These are phyloP conservation scores for Heimioporus sp. DNA, from an alignment of 768 basidiomycete species.

Conservation along the genomic window DNA sequence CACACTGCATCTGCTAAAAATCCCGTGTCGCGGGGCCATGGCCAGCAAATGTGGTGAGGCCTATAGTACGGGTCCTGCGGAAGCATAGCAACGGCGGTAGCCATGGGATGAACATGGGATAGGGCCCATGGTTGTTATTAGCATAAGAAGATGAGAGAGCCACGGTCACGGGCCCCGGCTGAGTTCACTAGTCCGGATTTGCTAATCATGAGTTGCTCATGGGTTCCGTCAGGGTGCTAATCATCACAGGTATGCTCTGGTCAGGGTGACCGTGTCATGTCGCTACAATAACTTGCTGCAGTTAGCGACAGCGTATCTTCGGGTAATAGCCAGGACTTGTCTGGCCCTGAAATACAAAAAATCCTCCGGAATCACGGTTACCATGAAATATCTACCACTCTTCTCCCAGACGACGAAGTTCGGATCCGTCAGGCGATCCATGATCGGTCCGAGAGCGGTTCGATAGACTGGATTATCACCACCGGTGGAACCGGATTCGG, in stretches of 20 bases:
- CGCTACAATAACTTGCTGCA: slow-evolving; percentile 3
- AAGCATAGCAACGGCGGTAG: too few relatives aligned
- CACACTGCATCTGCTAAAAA: slow-evolving; percentile 28
- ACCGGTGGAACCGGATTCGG: slow-evolving; percentile 91
- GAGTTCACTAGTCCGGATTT: too few relatives aligned
- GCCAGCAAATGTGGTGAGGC: neutral
- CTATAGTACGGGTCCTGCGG: too few relatives aligned
- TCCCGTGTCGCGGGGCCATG: too few relatives aligned
- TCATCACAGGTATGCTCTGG: slow-evolving; percentile 33
- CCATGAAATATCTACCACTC: slow-evolving; percentile 34
- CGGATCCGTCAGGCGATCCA: slow-evolving; percentile 49
- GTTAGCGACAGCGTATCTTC: slow-evolving; percentile 71
- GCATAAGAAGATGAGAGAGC: too few relatives aligned
- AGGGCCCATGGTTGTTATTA: too few relatives aligned
- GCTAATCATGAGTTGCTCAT: too few relatives aligned
- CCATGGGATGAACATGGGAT: too few relatives aligned
- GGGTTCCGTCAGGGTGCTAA: slow-evolving; percentile 20
- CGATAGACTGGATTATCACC: slow-evolving; percentile 75
- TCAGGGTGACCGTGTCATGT: neutral
- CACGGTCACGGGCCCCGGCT: too few relatives aligned
- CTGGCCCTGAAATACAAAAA: slow-evolving; percentile 60
- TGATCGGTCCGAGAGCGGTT: slow-evolving; percentile 41
- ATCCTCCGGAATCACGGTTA: slow-evolving; percentile 42
- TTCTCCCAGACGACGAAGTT: slow-evolving; percentile 67
- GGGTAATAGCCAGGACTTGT: slow-evolving; percentile 53